Evolutionary conservation across 495 filamentous ascomycete species (phyloP).

Genomic region (Pyrenopolyporus hunteri): DNA sequence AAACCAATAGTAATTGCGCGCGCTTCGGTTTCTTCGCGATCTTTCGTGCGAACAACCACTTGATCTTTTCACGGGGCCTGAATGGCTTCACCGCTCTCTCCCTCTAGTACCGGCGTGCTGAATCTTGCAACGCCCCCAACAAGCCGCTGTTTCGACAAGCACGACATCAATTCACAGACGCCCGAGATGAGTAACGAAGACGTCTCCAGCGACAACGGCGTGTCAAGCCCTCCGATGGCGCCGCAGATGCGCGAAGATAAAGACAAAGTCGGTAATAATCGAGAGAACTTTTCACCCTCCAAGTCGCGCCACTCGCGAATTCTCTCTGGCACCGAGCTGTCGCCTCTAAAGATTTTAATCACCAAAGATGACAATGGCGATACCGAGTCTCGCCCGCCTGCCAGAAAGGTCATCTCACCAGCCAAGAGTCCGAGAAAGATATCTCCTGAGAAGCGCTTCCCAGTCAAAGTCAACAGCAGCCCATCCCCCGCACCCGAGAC

Average conservation of each 20-base stretch:
- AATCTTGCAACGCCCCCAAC: constrained; percentile 46
- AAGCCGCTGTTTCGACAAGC: constrained; percentile 32
- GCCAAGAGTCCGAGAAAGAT: constrained; percentile 54
- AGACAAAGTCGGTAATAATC: constrained; percentile 37
- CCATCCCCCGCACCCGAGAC: constrained; percentile 32
- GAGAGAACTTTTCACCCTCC: constrained; percentile 44
- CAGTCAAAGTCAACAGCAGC: constrained; percentile 53
- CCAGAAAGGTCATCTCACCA: constrained; percentile 33
- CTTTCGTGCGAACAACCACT: not conserved
- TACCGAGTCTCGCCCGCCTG: constrained; percentile 35
- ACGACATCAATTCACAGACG: constrained; percentile 36
- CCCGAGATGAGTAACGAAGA: constrained; percentile 23
- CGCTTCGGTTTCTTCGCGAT: not conserved
- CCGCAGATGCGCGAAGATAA: constrained; percentile 40
- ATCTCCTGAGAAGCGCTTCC: constrained; percentile 60
- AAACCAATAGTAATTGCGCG: constrained; percentile 1
- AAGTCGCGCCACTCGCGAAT: constrained; percentile 54
- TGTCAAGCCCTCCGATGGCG: constrained; percentile 40
- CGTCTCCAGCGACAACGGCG: constrained; percentile 18
- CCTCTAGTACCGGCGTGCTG: constrained; percentile 43
- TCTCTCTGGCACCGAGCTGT: constrained; percentile 54
- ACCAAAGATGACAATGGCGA: constrained; percentile 32
- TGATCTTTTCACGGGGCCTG: constrained; percentile 1
- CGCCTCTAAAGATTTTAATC: constrained; percentile 55
- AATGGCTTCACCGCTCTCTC: constrained; percentile 49